Evolutionary conservation across 306 rosid genomes (phyloP).

Genomic region (Glycyrrhiza uralensis): DNA sequence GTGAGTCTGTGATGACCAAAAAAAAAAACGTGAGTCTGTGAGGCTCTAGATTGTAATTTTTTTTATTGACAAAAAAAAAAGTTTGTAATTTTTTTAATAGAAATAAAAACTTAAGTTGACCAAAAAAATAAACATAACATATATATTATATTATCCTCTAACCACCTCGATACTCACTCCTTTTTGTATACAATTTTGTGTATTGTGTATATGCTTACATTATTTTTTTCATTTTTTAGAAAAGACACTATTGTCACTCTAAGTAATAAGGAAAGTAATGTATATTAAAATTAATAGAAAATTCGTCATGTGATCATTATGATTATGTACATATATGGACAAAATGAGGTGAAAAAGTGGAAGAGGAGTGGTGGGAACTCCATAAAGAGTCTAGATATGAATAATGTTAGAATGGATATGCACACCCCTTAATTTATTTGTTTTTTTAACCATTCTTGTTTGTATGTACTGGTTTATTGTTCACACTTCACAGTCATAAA

Average conservation of each 20-base stretch:
- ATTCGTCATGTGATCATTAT: background rate
- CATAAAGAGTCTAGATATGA: conserved; percentile 18
- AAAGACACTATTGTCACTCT: background rate
- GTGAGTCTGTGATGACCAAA: too few relatives aligned
- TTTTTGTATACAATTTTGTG: background rate
- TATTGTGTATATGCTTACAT: background rate
- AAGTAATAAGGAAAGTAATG: background rate
- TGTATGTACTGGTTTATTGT: background rate
- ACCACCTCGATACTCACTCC: background rate
- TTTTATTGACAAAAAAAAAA: too few relatives aligned
- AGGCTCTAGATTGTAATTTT: too few relatives aligned
- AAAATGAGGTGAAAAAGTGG: conserved; percentile 1
- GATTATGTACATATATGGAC: background rate
- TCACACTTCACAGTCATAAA: background rate
- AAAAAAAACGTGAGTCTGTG: too few relatives aligned
- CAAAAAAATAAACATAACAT: too few relatives aligned
- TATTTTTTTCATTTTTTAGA: background rate
- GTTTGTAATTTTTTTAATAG: too few relatives aligned
- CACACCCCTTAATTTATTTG: background rate
- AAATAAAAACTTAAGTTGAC: background rate
- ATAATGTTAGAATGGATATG: conserved; percentile 20
- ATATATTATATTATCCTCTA: background rate
- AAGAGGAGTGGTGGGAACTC: conserved; percentile 21
- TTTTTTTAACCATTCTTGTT: background rate
- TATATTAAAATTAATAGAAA: background rate